Base-by-base conservation (phyloP, 495 filamentous ascomycete species). In the Neurospora hispaniola region DNA sequence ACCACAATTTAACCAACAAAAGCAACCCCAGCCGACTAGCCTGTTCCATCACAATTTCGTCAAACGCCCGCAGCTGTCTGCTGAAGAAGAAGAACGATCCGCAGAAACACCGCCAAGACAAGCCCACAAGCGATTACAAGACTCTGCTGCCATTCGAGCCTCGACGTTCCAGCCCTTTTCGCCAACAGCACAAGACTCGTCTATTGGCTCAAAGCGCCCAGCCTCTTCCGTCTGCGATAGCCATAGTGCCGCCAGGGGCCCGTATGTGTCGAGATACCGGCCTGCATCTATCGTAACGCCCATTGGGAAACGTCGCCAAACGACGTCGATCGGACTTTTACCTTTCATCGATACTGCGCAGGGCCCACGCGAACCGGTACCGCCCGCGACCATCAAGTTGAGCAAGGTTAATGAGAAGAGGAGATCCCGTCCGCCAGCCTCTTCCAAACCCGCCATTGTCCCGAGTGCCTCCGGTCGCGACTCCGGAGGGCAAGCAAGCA, bases 351-450 rank as follows among this genome's bases (percentile, higher is more conserved):
- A 35, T 35, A 66, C 54, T 66, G 76, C 78, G 48, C 80, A 80
- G 46, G 80, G 81, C 18, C 84, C 83, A 75, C 82, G 82, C 16
- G 82, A 85, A 73, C 73, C 82, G 46, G 48, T 82, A 48, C 73
- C 82, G 41, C 80, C 80, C 69, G 83, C 81, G 70, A 74, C 79
- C 76, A 74, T 79, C 76, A 70, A 78, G 42, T 23, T 71, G 20
- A 31, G 75, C 7, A 77, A 75, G 71, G 71, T 78, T 20, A 79
- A 84, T 81, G 84, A 85, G 12, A 83, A 75, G 74, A 82, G 79
- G 69, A 80, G 73, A 59, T 78, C 77, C 71, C 83, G 84, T 66
- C 84, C 84, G 72, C 84, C 83, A 8, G 72, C 82, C 40, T 85
- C 84, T 38, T 81, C 78, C 41, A 75, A 74, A 39, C 77, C 48